Percentiles rank a stretch among this genome's conserved stretches.
These are phyloP conservation scores for Lavandula angustifolia DNA, from an alignment of 257 asterid species.

Conservation along the genomic window DNA sequence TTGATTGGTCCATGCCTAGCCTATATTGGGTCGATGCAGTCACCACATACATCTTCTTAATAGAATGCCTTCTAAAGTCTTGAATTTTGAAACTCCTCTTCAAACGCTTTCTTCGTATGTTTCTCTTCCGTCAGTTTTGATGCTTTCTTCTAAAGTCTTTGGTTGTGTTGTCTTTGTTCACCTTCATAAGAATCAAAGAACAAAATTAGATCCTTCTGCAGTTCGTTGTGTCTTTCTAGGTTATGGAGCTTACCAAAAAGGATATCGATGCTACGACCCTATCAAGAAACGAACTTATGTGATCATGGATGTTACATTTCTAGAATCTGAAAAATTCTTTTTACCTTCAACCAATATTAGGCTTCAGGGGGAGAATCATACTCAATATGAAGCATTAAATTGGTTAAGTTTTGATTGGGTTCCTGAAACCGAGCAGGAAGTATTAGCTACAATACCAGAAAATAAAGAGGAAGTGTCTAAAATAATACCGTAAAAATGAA, in stretches of 20 bases:
- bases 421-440: neutral
- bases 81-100: conserved; percentile 10
- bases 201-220: conserved; percentile 24
- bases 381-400: neutral
- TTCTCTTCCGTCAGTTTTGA: neutral
- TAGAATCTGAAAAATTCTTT: neutral
- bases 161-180: conserved; percentile 24
- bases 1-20: neutral
- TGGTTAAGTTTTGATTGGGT: neutral
- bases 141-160: neutral
- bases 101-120: neutral
- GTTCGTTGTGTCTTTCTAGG: neutral
- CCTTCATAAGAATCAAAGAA: conserved; percentile 4
- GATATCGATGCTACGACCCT: too few species aligned
- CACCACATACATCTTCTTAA: neutral
- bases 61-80: neutral
- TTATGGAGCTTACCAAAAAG: neutral
- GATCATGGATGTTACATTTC: neutral
- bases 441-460: too few species aligned
- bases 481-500: too few species aligned
- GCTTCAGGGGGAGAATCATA: conserved; percentile 15
- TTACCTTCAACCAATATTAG: neutral
- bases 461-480: too few species aligned
- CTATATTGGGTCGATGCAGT: neutral
- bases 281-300: neutral